Conservation (phyloP, 2,329 filamentous ascomycete genomes). For the Aureobasidium sp. region DNA sequence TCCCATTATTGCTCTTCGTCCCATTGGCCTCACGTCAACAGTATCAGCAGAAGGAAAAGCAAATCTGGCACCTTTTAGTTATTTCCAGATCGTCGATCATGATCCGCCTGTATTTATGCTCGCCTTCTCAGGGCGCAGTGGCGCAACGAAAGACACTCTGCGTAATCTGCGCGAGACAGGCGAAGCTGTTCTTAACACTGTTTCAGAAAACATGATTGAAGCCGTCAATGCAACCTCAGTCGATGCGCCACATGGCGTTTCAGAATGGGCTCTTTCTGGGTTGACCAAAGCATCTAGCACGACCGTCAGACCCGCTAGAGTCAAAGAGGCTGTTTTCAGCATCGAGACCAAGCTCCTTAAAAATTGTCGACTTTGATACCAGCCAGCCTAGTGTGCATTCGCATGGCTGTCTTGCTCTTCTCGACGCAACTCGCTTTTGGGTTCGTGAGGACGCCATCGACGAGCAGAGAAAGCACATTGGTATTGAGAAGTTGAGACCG, state of each 20-base stretch:
- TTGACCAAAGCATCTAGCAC: conserved; percentile 59
- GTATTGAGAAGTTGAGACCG: not conserved
- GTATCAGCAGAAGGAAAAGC: conserved; percentile 20
- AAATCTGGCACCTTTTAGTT: conserved; percentile 26
- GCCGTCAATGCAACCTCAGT: conserved; percentile 57
- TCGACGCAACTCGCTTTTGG: conserved; percentile 29
- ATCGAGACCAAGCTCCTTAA: conserved; percentile 68
- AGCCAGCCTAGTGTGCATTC: not conserved
- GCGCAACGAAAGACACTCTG: conserved; percentile 20
- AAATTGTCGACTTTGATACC: conserved; percentile 51
- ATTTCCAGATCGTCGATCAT: conserved; percentile 25
- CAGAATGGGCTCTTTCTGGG: conserved; percentile 70
- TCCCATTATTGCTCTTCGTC: conserved; percentile 18
- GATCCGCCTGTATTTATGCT: conserved; percentile 21
- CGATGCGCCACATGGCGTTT: conserved; percentile 64
- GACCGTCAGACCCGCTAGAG: conserved; percentile 60
- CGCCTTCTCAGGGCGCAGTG: conserved; percentile 17
- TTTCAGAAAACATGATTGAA: conserved; percentile 21
- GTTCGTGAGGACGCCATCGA: conserved; percentile 13
- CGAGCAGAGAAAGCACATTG: not conserved
- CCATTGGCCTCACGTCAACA: conserved; percentile 16
- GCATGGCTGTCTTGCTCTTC: conserved; percentile 20
- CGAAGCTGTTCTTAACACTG: conserved; percentile 22
- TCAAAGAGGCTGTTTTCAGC: conserved; percentile 70
- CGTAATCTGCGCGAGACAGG: conserved; percentile 22